Conservation (phyloP, 108 stramenopile genomes). For the Fragilaria radians region DNA sequence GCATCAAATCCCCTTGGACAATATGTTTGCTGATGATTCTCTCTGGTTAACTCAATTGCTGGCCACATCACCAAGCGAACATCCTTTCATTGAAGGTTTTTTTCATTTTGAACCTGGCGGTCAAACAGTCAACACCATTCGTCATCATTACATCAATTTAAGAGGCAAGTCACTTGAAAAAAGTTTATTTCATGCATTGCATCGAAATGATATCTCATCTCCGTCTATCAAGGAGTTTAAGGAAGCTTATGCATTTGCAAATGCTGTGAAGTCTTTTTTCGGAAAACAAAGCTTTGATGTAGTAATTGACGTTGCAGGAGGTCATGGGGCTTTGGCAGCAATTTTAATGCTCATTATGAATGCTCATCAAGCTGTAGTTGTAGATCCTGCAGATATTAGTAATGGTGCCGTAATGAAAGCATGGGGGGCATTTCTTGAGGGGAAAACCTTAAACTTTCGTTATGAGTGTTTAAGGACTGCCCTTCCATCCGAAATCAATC, state of each 20-base stretch:
- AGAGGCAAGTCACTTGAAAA: conserved; percentile 34
- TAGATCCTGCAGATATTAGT: conserved; percentile 59
- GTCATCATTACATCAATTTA: conserved; percentile 50
- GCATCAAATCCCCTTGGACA: conserved; percentile 48
- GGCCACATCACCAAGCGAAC: conserved; percentile 18
- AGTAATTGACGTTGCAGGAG: conserved; percentile 75
- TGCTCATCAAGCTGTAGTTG: conserved; percentile 34
- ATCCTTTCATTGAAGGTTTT: conserved; percentile 45
- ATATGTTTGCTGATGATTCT: conserved; percentile 85
- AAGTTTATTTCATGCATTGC: conserved; percentile 58
- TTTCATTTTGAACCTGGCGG: conserved; percentile 64
- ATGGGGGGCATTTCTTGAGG: conserved; percentile 26
- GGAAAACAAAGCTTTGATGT: conserved; percentile 19
- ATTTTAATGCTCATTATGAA: conserved; percentile 53
- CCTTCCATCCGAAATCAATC: conserved; percentile 42
- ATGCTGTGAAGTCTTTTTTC: conserved; percentile 44
- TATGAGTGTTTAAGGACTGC: conserved; percentile 72
- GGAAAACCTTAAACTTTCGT: conserved; percentile 51
- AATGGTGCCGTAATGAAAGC: conserved; percentile 37
- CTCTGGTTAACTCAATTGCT: conserved; percentile 55
- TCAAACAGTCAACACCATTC: conserved; percentile 48
- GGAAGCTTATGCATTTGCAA: conserved; percentile 61
- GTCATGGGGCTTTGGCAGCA: conserved; percentile 74
- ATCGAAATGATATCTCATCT: conserved; percentile 37
- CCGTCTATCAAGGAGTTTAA: conserved; percentile 71